phyloP scores from a whole-genome alignment of 2,329 filamentous ascomycete species.

The Clarireedia sp. region DNA sequence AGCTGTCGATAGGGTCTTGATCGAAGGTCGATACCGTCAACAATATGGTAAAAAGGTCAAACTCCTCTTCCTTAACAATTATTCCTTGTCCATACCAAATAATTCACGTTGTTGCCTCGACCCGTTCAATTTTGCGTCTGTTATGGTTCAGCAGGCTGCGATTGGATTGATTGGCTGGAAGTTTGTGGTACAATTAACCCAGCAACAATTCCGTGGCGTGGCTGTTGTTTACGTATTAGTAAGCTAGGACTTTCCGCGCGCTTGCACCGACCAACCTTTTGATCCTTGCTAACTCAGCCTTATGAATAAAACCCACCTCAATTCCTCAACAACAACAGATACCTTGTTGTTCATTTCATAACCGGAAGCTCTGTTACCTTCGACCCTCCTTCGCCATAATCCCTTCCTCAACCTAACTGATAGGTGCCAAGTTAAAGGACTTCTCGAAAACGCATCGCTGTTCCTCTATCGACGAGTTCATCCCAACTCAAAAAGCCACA shows the following conservation, averaged over 20 bases:
- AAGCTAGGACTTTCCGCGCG: background rate
- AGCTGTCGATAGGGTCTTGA: background rate
- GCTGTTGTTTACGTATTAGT: background rate
- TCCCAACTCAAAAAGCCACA: background rate
- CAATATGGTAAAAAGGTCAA: too few relatives aligned
- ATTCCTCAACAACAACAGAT: background rate
- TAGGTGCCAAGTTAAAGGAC: too few relatives aligned
- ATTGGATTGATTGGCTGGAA: conserved; percentile 7
- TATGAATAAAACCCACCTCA: background rate
- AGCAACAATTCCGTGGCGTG: conserved; percentile 7
- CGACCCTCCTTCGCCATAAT: too few relatives aligned
- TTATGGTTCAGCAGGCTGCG: conserved; percentile 3
- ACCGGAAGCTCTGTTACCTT: too few relatives aligned
- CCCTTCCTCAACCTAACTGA: too few relatives aligned
- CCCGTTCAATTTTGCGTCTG: conserved; percentile 1
- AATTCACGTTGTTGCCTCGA: background rate
- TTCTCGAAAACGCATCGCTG: too few relatives aligned
- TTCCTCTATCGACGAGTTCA: background rate
- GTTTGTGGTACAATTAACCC: conserved; percentile 1
- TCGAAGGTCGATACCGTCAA: too few relatives aligned
- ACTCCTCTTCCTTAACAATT: background rate
- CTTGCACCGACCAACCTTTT: background rate
- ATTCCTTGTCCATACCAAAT: background rate
- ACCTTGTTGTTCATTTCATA: background rate
- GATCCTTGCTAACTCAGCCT: conserved; percentile 6